Evolutionary conservation across 1,284 basidiomycete genomes (phyloP), one percentile per base, ranked within the genome.

Genomic region (Hemileia vastatrix): DNA sequence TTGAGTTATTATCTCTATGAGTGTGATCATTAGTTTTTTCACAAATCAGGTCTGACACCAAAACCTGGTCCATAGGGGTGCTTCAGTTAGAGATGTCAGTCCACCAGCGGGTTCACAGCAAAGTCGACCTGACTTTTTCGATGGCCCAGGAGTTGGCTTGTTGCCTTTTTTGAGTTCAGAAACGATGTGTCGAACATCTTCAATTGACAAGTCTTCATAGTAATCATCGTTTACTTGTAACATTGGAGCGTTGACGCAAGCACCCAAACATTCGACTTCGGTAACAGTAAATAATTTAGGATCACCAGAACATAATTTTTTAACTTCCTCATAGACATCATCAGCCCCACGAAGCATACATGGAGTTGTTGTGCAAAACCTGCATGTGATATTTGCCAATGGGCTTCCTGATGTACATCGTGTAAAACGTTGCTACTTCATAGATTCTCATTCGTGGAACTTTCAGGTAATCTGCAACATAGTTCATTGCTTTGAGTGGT

Each of bases 201-300:
- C 84, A 1, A 89, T 83, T n/a, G 93, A 97, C 59, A 99, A 81
- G 76, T 99, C 94, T 85, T 99, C 89, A 77, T 93, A 98, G 81
- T 89, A 99, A 76, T 96, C 91, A 74, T 98, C 95, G 57, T 88
- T 88, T 75, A 98, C 83, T 70, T 88, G 92, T 77, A 98, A 81
- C 94, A 98, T 99, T 9, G 94, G 94, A n/a, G 95, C 95, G 78
- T 97, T 99, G 70, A 88, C 88, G 79, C 94, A 99, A 54, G 94
- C 95, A 64, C 93, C 94, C 71, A 97, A 86, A 78, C 94, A 99
- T 79, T 98, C 94, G 47, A 98, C 94, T 78, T 99, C 94, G 66
- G 97, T 83, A 53, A 98, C 84, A 5, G 95, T 97, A 78, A 97
- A 99, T 78, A 94, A 93, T 59, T 90, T 89, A 76, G 98, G 92